Percentiles rank a stretch among this genome's conserved stretches.
These are phyloP conservation scores for Corniculantispora saksenae DNA, from an alignment of 2,329 filamentous ascomycete genomes.

Conservation along the genomic window DNA sequence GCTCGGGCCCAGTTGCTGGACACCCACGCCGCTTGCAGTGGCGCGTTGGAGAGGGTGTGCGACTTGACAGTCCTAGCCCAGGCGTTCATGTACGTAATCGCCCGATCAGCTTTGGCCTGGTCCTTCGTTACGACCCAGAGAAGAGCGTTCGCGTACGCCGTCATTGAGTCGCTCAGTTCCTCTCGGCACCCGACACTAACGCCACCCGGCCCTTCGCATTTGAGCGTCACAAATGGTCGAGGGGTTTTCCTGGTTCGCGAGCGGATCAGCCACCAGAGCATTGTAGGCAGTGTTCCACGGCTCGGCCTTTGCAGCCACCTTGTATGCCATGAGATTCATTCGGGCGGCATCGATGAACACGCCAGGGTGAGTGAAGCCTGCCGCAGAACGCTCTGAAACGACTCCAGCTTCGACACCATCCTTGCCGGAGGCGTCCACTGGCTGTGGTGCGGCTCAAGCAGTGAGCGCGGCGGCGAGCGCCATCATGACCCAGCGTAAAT, in stretches of 20 bases:
- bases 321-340: background rate
- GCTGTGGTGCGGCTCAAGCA: background rate
- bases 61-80: constrained; percentile 26
- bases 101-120: constrained; percentile 25
- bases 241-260: too few species aligned
- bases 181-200: background rate
- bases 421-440: background rate
- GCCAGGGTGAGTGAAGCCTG: background rate
- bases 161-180: constrained; percentile 24
- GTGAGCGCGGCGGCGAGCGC: background rate
- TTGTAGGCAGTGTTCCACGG: background rate
- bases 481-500: background rate
- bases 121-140: constrained; percentile 27
- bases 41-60: constrained; percentile 29
- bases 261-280: background rate
- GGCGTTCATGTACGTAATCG: constrained; percentile 30
- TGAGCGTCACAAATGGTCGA: background rate
- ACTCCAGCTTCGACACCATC: background rate
- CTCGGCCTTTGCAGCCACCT: background rate
- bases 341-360: background rate
- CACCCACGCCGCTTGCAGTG: constrained; percentile 30
- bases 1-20: constrained; percentile 28
- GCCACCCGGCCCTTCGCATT: too few species aligned
- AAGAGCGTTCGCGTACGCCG: constrained; percentile 29
- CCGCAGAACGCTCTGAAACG: background rate